Evolutionary conservation across 1,284 basidiomycete genomes (phyloP), one percentile per base, ranked within the genome.

Genomic region (Melampsora larici-populina): DNA sequence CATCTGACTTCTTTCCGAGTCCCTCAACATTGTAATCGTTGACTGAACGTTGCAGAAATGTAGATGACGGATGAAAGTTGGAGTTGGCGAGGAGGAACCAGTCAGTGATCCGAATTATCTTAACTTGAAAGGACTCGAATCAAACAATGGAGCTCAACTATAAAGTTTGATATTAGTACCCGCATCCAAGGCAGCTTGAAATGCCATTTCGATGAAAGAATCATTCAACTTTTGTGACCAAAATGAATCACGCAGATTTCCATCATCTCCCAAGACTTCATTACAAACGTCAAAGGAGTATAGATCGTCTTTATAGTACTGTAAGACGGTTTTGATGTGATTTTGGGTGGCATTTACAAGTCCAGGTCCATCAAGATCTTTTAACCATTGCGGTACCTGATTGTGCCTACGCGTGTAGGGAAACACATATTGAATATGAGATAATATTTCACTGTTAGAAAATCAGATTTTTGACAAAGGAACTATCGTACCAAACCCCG

Each of bases 151-250:
- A 29, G 31, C 29, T 40, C 21, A 40, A 65, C 63, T 65, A 40
- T 65, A 65, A 9, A 65, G 33, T 40, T 36, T 65, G 1, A 40
- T 31, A 3, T 36, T 36, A 2, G 63, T 65, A 8, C 33, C 36
- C 15, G 33, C 43, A 26, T 67, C 65, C 17, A 29, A 11, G 6
- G 43, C 43, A 43, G 65, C 43, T 67, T 67, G 65, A 26, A 67
- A 48, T 24, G 65, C 65, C 17, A 67, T 67, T 11, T 67, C 36
- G 21, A 67, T 43, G 26, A n/a, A 67, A 18, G 36, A 18, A 11
- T 29, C 24, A 48, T 48, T 48, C n/a, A 67, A 67, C 48, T 67
- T 67, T 43, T 40, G 7, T 17, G n/a, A 67, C 65, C 65, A 67
- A 26, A 67, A 48, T 21, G 65, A n/a, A n/a, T 67, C 43, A 11